phyloP scores from a whole-genome alignment of 768 basidiomycete species.

The Jaapia argillacea region DNA sequence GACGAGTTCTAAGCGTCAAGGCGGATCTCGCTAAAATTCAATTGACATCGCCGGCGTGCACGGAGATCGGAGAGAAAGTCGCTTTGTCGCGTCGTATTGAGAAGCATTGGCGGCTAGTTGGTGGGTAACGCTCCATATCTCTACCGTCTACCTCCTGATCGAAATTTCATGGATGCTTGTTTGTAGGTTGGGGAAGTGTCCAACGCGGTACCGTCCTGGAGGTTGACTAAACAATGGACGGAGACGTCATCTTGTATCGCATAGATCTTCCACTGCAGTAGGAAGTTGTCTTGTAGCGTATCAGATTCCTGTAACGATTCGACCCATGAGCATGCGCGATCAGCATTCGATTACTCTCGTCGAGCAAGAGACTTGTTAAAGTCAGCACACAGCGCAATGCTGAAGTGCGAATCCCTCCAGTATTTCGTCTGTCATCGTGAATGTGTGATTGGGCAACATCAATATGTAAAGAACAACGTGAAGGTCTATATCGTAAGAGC shows the following conservation, averaged over 20 bases:
- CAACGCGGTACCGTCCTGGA: slow-evolving; percentile 79
- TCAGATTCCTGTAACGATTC: no score
- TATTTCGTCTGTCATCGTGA: no score
- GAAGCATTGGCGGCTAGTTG: slow-evolving; percentile 97
- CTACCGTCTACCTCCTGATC: neutral
- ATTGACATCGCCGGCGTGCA: slow-evolving; percentile 90
- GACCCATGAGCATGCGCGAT: no score
- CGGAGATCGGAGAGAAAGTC: slow-evolving; percentile 96
- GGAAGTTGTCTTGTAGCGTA: no score
- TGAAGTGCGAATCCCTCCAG: no score
- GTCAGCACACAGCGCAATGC: no score
- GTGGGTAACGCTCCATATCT: slow-evolving; percentile 33
- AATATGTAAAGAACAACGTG: no score
- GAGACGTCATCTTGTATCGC: neutral
- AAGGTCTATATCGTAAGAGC: no score
- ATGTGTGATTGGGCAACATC: no score
- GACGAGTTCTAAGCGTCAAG: slow-evolving; percentile 89
- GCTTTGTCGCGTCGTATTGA: slow-evolving; percentile 91
- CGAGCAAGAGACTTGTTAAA: no score
- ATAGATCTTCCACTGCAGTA: neutral
- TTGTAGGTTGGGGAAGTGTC: slow-evolving; percentile 63
- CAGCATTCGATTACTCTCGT: no score
- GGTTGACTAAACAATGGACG: slow-evolving; percentile 38
- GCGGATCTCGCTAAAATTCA: slow-evolving; percentile 93
- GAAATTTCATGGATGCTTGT: slow-evolving; percentile 1